These are phyloP conservation scores for Pholiota microspora DNA, from an alignment of 768 basidiomycete genomes.

Conservation along the genomic window DNA sequence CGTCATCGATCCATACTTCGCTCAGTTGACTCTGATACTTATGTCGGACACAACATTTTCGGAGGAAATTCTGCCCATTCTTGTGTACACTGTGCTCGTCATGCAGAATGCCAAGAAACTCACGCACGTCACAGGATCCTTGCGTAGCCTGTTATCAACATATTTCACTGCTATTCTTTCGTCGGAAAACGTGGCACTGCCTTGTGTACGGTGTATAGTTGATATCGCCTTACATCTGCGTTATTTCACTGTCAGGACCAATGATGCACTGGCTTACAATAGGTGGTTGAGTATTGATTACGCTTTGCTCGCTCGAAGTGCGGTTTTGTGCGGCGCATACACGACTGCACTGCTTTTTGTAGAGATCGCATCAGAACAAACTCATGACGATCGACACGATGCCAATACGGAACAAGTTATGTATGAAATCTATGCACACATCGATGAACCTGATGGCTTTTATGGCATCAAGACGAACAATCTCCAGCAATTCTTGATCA, in stretches of 20 bases:
- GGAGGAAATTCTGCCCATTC: constrained; percentile 64
- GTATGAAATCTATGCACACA: constrained; percentile 91
- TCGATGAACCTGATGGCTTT: constrained; percentile 98
- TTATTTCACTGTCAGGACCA: constrained; percentile 46
- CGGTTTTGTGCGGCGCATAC: constrained; percentile 78
- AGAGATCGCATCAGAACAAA: constrained; percentile 68
- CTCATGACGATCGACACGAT: constrained; percentile 23
- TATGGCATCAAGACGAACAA: constrained; percentile 87
- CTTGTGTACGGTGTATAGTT: constrained; percentile 61
- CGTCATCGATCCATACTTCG: constrained; percentile 58
- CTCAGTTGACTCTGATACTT: constrained; percentile 62
- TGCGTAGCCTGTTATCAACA: constrained; percentile 37
- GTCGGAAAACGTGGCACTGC: constrained; percentile 31
- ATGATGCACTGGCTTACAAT: constrained; percentile 52
- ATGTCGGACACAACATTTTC: constrained; percentile 55
- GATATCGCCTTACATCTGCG: constrained; percentile 81
- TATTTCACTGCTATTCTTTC: constrained; percentile 61
- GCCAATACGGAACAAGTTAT: constrained; percentile 62
- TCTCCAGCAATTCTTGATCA: constrained; percentile 76
- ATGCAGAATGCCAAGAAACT: constrained; percentile 19
- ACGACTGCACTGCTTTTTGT: constrained; percentile 89
- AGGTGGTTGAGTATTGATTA: constrained; percentile 84
- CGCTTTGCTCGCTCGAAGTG: constrained; percentile 65
- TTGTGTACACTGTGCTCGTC: constrained; percentile 69
- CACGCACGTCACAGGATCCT: constrained; percentile 20